Evolutionary conservation across 2,329 filamentous ascomycete genomes (phyloP).

Genomic region (Aureobasidium sp.): DNA sequence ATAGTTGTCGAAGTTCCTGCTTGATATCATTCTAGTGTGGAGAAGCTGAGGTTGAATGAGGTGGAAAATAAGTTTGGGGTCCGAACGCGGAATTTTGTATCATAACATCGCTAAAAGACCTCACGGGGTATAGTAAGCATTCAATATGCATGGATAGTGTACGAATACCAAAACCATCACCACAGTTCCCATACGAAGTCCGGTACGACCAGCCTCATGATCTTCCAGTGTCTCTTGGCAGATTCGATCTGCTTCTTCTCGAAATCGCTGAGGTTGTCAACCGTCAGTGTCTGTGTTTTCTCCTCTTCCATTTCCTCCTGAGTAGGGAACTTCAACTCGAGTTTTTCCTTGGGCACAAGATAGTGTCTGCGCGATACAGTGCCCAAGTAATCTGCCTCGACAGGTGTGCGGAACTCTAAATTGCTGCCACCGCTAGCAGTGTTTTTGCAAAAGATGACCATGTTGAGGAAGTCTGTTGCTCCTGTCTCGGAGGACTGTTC

Average conservation of each 20-base stretch:
- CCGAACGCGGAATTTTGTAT: background rate
- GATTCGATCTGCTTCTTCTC: slow-evolving; percentile 64
- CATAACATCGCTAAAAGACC: background rate
- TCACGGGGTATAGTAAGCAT: background rate
- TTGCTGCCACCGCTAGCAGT: background rate
- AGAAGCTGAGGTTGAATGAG: background rate
- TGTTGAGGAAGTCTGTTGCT: slow-evolving; percentile 73
- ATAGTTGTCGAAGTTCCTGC: background rate
- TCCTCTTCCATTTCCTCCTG: slow-evolving; percentile 30
- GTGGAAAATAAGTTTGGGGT: background rate
- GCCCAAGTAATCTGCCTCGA: slow-evolving; percentile 57
- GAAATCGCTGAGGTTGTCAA: slow-evolving; percentile 57
- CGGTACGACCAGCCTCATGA: slow-evolving; percentile 83
- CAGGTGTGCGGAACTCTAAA: slow-evolving; percentile 56
- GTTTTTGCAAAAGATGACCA: slow-evolving; percentile 76
- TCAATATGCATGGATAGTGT: background rate
- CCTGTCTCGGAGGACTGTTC: slow-evolving; percentile 28
- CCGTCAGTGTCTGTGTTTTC: slow-evolving; percentile 43
- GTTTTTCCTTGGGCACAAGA: slow-evolving; percentile 63
- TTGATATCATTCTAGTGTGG: background rate
- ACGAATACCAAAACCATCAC: slow-evolving; percentile 42
- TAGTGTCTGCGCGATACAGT: slow-evolving; percentile 63
- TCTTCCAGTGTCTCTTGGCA: slow-evolving; percentile 76
- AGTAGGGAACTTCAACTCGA: slow-evolving; percentile 39
- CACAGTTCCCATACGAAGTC: slow-evolving; percentile 76